phyloP scores from a whole-genome alignment of 192 early-diverging fungal genomes.

The Backusella tarrabulga region DNA sequence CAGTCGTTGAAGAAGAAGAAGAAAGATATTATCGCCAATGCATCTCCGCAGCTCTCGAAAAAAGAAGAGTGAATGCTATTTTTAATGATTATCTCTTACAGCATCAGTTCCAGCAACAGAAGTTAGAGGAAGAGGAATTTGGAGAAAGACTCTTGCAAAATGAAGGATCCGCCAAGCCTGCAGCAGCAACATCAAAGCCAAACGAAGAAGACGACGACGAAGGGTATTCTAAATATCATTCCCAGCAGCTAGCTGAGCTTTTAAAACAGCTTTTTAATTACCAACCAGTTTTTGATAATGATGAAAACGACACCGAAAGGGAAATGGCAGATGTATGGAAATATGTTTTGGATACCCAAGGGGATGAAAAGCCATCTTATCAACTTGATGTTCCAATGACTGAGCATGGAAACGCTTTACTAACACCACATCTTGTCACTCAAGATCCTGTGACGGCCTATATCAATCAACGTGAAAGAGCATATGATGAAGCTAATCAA shows the following conservation, averaged over 20 bases:
- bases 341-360: background rate
- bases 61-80: background rate
- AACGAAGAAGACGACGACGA: background rate
- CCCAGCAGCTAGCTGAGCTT: background rate
- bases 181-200: background rate
- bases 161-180: background rate
- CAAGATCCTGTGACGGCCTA: background rate
- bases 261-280: background rate
- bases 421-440: background rate
- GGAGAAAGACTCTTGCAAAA: background rate
- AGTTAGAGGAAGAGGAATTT: background rate
- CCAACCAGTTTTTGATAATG: background rate
- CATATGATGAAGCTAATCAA: background rate
- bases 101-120: background rate
- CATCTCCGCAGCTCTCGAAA: slow-evolving; percentile 4
- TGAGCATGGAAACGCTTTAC: background rate
- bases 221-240: background rate
- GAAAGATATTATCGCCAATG: slow-evolving; percentile 14
- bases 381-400: background rate
- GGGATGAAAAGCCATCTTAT: background rate
- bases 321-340: slow-evolving; percentile 2
- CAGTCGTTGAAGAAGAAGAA: background rate
- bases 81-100: background rate
- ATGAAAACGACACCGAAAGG: background rate
- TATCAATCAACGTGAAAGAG: background rate